Evolutionary conservation across 176 grass and related monocot genomes (phyloP).

Genomic region (Raddia guianensis): DNA sequence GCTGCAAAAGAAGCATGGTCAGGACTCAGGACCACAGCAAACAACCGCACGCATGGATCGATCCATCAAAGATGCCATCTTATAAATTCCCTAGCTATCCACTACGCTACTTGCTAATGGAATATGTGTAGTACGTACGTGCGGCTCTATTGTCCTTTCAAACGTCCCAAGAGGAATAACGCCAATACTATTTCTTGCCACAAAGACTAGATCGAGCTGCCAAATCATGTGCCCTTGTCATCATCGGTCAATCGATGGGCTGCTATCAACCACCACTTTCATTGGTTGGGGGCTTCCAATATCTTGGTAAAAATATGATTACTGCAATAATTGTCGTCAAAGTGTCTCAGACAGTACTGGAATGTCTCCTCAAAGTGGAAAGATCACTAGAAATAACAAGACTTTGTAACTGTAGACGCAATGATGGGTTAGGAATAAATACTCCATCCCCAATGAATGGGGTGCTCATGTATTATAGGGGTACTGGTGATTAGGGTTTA

Average conservation of each 20-base stretch:
- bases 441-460: too few species aligned
- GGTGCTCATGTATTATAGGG: too few species aligned
- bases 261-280: neutral
- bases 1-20: conserved; percentile 19
- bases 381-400: too few species aligned
- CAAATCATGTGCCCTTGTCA: neutral
- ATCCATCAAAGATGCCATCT: conserved; percentile 9
- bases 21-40: conserved; percentile 32
- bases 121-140: conserved; percentile 27
- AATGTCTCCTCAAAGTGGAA: too few species aligned
- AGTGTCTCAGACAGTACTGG: too few species aligned
- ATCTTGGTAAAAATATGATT: too few species aligned
- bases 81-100: neutral
- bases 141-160: conserved; percentile 18
- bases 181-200: conserved; percentile 33
- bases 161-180: neutral
- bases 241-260: neutral
- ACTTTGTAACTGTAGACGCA: too few species aligned
- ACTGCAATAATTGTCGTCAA: too few species aligned
- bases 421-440: too few species aligned
- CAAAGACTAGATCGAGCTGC: neutral
- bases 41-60: conserved; percentile 6
- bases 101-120: neutral
- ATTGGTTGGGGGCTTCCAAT: too few species aligned
- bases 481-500: too few species aligned